These are phyloP conservation scores for Colletotrichum chrysophilum DNA, from an alignment of 2,329 filamentous ascomycete genomes.

Conservation along the genomic window DNA sequence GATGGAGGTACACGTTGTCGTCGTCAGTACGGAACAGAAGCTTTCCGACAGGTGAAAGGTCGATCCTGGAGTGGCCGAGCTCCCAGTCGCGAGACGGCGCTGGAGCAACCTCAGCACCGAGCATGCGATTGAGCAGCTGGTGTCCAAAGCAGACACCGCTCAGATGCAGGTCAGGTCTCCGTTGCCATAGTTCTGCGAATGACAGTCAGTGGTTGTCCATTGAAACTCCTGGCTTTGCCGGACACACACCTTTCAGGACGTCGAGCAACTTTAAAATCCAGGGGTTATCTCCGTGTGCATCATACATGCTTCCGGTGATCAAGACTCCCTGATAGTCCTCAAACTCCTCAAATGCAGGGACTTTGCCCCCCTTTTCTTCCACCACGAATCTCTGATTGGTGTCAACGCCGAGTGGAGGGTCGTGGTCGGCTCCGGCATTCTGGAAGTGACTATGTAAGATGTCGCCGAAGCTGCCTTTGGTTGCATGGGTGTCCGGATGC, in stretches of 20 bases:
- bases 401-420: constrained; percentile 59
- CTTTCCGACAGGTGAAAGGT: constrained; percentile 69
- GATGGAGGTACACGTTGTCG: constrained; percentile 63
- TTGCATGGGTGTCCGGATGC: constrained; percentile 53
- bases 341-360: constrained; percentile 54
- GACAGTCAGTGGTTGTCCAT: background rate
- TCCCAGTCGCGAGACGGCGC: constrained; percentile 75
- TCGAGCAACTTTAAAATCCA: constrained; percentile 78
- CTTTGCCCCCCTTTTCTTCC: constrained; percentile 48
- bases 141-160: constrained; percentile 85
- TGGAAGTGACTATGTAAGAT: constrained; percentile 57
- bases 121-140: constrained; percentile 75
- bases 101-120: constrained; percentile 70
- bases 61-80: constrained; percentile 68
- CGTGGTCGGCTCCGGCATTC: constrained; percentile 54
- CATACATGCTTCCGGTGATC: constrained; percentile 72
- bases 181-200: constrained; percentile 49
- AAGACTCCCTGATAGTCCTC: constrained; percentile 75
- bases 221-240: too few species aligned
- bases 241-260: constrained; percentile 47
- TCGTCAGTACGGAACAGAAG: constrained; percentile 68
- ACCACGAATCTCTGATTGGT: constrained; percentile 62
- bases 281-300: constrained; percentile 71
- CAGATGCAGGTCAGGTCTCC: constrained; percentile 58
- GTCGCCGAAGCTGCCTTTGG: constrained; percentile 58